These are phyloP conservation scores for Puccinia hordei DNA, from an alignment of 1,284 basidiomycete genomes.

Conservation along the genomic window DNA sequence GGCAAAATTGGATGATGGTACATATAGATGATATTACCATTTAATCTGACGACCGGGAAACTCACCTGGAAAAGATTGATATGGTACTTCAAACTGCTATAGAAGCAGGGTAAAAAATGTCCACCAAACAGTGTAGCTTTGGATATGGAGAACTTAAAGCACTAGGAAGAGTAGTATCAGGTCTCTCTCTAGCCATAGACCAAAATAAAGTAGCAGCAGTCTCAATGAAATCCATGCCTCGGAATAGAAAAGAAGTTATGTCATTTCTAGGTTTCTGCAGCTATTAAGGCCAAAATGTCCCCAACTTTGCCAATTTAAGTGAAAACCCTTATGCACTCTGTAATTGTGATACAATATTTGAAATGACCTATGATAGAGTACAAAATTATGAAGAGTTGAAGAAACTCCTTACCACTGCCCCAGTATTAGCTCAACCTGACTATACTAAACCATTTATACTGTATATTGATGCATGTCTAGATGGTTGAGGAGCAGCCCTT, in stretches of 20 bases:
- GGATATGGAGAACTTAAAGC: constrained; percentile 22
- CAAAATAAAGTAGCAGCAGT: constrained; percentile 16
- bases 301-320: not conserved
- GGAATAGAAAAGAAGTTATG: constrained; percentile 13
- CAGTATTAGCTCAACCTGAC: not conserved
- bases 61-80: not conserved
- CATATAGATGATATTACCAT: constrained; percentile 21
- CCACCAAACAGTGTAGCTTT: constrained; percentile 21
- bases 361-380: constrained; percentile 15
- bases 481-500: too few species aligned
- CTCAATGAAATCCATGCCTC: constrained; percentile 54
- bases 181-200: not conserved
- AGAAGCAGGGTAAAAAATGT: constrained; percentile 10
- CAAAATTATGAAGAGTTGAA: not conserved
- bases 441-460: not conserved
- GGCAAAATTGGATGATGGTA: not conserved
- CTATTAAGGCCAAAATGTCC: not conserved
- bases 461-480: too few species aligned
- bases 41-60: constrained; percentile 17
- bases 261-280: not conserved
- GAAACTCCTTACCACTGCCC: not conserved
- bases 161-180: not conserved
- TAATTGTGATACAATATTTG: not conserved
- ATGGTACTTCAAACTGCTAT: not conserved
- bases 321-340: not conserved